Evolutionary conservation across 1,139 yeast species (phyloP).

Genomic region (Debaryomyces udenii): DNA sequence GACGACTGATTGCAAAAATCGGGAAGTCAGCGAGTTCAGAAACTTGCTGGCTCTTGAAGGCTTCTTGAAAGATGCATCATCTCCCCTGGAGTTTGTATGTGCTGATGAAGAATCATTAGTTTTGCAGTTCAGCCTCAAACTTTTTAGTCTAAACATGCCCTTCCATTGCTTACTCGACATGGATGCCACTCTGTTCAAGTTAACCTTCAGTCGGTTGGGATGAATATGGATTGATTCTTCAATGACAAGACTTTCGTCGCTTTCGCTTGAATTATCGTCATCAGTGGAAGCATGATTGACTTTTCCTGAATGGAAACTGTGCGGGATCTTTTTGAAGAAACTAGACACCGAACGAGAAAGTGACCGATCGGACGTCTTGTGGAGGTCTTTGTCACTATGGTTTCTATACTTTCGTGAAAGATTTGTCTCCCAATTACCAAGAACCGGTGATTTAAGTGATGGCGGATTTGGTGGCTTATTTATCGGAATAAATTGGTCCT

Average conservation of each 20-base stretch:
- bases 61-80: too few relatives aligned
- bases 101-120: neutral
- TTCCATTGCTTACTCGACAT: conserved; percentile 2
- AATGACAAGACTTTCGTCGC: neutral
- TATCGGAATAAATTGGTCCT: conserved; percentile 8
- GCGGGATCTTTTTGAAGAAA: conserved; percentile 2
- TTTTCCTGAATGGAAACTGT: neutral
- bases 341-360: conserved; percentile 1
- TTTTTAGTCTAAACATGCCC: too few relatives aligned
- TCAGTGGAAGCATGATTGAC: neutral
- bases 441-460: conserved; percentile 7
- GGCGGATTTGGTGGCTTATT: conserved; percentile 12
- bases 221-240: neutral
- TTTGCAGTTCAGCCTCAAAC: too few relatives aligned
- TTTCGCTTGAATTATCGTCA: neutral
- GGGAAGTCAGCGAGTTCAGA: neutral
- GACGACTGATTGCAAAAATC: neutral
- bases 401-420: neutral
- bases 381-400: neutral
- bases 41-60: too few relatives aligned
- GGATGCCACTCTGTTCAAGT: neutral
- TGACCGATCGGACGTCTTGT: neutral
- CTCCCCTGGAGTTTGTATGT: neutral
- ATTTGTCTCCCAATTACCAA: conserved; percentile 5
- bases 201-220: neutral